Evolutionary conservation across 352 stramenopile species (phyloP).

Genomic region (Peronospora belbahrii): DNA sequence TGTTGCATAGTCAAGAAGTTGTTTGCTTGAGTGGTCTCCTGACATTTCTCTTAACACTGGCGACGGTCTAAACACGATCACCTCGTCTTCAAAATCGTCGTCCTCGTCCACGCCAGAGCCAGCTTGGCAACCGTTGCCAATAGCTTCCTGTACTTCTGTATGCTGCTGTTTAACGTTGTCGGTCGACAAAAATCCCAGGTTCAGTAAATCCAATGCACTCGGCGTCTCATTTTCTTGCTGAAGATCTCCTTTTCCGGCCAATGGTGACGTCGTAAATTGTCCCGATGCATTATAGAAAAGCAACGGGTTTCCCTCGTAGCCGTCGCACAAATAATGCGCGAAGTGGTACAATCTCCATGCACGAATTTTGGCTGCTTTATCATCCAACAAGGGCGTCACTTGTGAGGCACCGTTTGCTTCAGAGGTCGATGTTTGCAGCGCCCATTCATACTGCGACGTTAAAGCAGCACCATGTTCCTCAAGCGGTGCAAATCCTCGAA

Average conservation of each 20-base stretch:
- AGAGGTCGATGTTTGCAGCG: conserved; percentile 14
- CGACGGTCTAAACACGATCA: conserved; percentile 78
- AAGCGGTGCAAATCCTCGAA: conserved; percentile 60
- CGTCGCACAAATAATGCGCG: conserved; percentile 46
- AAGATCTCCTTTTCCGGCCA: conserved; percentile 7
- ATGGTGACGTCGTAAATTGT: conserved; percentile 21
- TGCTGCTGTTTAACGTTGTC: conserved; percentile 13
- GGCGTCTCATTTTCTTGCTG: conserved; percentile 12
- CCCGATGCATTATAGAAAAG: conserved; percentile 30
- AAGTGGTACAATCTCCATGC: conserved; percentile 61
- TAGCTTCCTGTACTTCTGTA: conserved; percentile 4
- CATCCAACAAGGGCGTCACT: conserved; percentile 28
- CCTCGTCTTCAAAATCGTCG: conserved; percentile 80
- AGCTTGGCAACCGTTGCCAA: conserved; percentile 1
- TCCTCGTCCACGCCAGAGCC: conserved; percentile 31
- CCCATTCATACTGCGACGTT: conserved; percentile 21
- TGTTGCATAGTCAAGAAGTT: conserved; percentile 5
- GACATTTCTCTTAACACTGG: conserved; percentile 27
- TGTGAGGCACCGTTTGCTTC: conserved; percentile 8
- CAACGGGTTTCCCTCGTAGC: conserved; percentile 50
- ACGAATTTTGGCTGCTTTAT: conserved; percentile 41
- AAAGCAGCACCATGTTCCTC: conserved; percentile 7
- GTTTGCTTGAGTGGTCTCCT: conserved; percentile 17
- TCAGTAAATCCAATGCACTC: conserved; percentile 20
- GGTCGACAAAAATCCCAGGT: conserved; percentile 25